A percentile compares a stretch with the other conserved stretches of the same genome.
Evolutionary conservation across 768 basidiomycete genomes (phyloP).

Genomic region (Phlebiopsis flavidoalba): DNA sequence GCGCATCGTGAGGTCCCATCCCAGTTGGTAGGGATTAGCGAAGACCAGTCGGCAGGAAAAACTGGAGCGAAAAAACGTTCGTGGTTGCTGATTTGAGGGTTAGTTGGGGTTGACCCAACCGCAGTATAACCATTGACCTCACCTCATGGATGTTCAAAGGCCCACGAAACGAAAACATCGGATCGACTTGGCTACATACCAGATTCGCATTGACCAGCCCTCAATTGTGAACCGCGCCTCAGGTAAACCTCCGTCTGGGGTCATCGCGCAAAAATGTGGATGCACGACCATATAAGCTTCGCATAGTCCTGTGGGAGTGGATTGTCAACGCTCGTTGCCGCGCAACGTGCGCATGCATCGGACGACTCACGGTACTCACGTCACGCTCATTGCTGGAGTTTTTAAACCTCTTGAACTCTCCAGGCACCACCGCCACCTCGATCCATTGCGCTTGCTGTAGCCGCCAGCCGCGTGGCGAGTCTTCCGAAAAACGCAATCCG

Average conservation of each 20-base stretch:
- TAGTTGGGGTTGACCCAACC: too few relatives aligned
- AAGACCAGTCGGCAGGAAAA: background rate
- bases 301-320: background rate
- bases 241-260: background rate
- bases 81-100: too few relatives aligned
- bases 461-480: background rate
- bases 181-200: background rate
- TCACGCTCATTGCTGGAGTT: background rate
- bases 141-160: background rate
- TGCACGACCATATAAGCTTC: background rate
- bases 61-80: background rate
- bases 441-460: background rate
- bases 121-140: background rate
- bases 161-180: background rate
- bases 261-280: background rate
- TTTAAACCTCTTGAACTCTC: background rate
- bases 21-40: background rate
- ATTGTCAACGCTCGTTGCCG: background rate
- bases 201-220: background rate
- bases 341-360: background rate
- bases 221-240: background rate
- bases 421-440: background rate
- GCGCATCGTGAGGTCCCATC: slow-evolving; percentile 6
- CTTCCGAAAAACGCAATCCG: background rate
- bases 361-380: background rate